Evolutionary conservation across 2,329 filamentous ascomycete genomes (phyloP), one percentile per base, ranked within the genome.

Genomic region (Paecilomyces fulvus): DNA sequence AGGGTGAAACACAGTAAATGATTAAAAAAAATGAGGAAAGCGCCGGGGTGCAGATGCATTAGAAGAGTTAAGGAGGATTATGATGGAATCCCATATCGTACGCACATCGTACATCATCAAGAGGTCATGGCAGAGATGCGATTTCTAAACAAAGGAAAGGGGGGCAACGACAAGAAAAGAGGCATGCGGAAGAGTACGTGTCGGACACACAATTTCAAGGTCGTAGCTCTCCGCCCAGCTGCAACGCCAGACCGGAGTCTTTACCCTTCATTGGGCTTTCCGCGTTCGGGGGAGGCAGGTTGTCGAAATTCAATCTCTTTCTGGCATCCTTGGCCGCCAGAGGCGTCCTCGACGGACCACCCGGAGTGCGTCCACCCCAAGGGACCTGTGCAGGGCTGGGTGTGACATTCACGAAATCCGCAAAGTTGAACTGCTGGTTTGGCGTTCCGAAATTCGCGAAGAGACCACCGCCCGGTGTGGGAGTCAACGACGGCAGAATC

Each of bases 381-480:
- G 86, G 82, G 63, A 85, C 90, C 75, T 96, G 94, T 25, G 90
- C 94, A 20, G 94, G 94, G 67, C 90, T 96, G 0, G 94, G 94
- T 6, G 94, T 96, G 70, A 97, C 92, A 74, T 97, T 96, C 69
- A 97, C 87, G 74, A 96, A 99, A 70, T 99, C 94, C 54, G 91
- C 85, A 75, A 97, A 95, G 76, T 97, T 95, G 73, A 97, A 95
- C 52, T 80, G 83, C 67, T 92, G 88, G 14, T 87, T 87, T 0
- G 92, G 92, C 0, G 92, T 97, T 60, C 83, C 85, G 53, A 85
- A 80, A 52, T 80, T 80, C 49, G 85, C 83, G 86, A 95, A 56
- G 85, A 95, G 21, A 85, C 91, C 60, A 89, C 78, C 54, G 83
- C 89, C 62, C 79, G 82, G 78, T 11, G 82, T 84, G 2, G 73